Conservation (phyloP, 2,329 filamentous ascomycete species). For the Lithohypha guttulata region DNA sequence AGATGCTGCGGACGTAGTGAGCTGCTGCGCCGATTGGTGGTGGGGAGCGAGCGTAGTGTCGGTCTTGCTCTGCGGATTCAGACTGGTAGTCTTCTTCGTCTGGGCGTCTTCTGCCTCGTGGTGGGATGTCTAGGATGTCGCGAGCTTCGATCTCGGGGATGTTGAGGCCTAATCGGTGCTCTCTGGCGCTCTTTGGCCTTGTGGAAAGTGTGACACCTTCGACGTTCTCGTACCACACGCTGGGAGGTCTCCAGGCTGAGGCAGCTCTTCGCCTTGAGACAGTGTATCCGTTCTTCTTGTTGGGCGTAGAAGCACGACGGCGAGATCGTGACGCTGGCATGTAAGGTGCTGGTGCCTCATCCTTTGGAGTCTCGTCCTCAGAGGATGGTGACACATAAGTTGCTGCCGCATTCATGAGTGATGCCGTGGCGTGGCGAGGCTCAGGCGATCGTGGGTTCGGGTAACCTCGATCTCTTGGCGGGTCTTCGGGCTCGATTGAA, state of each 20-base stretch:
- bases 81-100: not conserved
- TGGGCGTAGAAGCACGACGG: not conserved
- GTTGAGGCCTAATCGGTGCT: not conserved
- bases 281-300: not conserved
- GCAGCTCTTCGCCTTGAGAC: not conserved
- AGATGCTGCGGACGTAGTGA: not conserved
- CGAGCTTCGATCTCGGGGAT: constrained; percentile 7
- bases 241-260: not conserved
- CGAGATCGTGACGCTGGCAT: not conserved
- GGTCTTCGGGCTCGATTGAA: too few relatives aligned
- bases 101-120: not conserved
- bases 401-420: too few relatives aligned
- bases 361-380: not conserved
- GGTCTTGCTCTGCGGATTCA: not conserved
- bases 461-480: too few relatives aligned
- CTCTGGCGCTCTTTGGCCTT: constrained; percentile 1
- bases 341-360: not conserved
- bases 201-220: constrained; percentile 1
- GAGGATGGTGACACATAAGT: too few relatives aligned
- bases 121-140: constrained; percentile 3
- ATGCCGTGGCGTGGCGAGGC: too few relatives aligned
- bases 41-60: constrained; percentile 1
- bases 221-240: constrained; percentile 1
- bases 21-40: not conserved
- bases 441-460: too few relatives aligned